Evolutionary conservation across 176 grass and related monocot genomes (phyloP).

Genomic region (Musa itinerans): DNA sequence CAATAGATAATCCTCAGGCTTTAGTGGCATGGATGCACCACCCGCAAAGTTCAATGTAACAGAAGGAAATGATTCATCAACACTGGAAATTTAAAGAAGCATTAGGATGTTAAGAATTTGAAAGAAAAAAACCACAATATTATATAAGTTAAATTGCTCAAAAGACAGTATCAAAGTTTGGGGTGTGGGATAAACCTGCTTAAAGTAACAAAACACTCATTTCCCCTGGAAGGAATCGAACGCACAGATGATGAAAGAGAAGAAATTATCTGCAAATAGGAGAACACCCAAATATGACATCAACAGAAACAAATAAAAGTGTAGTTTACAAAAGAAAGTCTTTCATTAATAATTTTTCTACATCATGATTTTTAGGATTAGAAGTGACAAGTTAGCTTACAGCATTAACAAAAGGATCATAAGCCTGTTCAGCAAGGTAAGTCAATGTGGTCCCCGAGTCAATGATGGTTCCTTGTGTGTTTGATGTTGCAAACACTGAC

Average conservation of each 20-base stretch:
- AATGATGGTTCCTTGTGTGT: constrained; percentile 88
- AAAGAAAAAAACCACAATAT: neutral
- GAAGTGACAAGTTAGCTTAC: constrained; percentile 33
- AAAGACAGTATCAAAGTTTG: constrained; percentile 4
- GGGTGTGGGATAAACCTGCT: constrained; percentile 43
- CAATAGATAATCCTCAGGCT: constrained; percentile 91
- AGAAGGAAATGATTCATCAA: constrained; percentile 80
- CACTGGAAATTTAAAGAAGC: constrained; percentile 30
- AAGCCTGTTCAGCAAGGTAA: constrained; percentile 82
- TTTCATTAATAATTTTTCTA: neutral
- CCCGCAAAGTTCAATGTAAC: constrained; percentile 76
- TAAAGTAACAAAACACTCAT: constrained; percentile 73
- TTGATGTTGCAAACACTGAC: constrained; percentile 82
- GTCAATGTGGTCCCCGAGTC: constrained; percentile 93
- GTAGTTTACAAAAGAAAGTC: neutral
- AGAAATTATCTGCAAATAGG: constrained; percentile 51
- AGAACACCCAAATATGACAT: neutral
- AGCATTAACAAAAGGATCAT: constrained; percentile 84
- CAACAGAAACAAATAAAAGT: neutral
- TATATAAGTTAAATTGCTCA: neutral
- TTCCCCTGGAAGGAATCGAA: constrained; percentile 50
- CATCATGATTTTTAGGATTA: neutral
- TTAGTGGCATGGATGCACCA: constrained; percentile 62
- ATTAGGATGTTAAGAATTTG: constrained; percentile 8
- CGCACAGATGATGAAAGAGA: constrained; percentile 54